Conservation (phyloP, 768 basidiomycete species). For the Amanita pallidorosea region DNA sequence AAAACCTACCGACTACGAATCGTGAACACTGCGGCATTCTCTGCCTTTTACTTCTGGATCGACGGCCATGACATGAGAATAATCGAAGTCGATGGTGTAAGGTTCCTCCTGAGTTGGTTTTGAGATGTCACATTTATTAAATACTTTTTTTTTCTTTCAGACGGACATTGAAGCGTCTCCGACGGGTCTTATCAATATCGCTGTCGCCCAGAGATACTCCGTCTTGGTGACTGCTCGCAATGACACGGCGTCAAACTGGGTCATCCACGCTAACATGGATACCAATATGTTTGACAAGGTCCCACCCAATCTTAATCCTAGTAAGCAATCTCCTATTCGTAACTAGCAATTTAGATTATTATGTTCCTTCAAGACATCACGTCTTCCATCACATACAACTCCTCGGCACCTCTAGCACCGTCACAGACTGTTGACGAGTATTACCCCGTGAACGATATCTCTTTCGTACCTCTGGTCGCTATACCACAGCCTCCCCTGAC, state of each 20-base stretch:
- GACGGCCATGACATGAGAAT: constrained; percentile 81
- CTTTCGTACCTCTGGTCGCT: constrained; percentile 50
- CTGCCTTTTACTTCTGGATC: constrained; percentile 79
- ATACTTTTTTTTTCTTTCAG: constrained; percentile 19
- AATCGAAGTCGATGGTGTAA: constrained; percentile 76
- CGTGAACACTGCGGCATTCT: constrained; percentile 71
- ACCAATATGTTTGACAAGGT: constrained; percentile 80
- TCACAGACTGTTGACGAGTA: constrained; percentile 46
- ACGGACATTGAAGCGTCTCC: constrained; percentile 69
- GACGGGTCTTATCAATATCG: constrained; percentile 60
- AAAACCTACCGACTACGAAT: constrained; percentile 87
- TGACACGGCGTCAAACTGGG: constrained; percentile 77
- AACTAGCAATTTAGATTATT: background rate
- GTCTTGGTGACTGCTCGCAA: constrained; percentile 87
- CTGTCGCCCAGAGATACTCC: constrained; percentile 90
- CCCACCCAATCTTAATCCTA: constrained; percentile 63
- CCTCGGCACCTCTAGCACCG: constrained; percentile 39
- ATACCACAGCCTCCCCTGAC: constrained; percentile 41
- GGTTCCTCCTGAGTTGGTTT: constrained; percentile 13
- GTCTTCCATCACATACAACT: constrained; percentile 67
- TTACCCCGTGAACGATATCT: constrained; percentile 52
- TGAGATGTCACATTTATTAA: background rate
- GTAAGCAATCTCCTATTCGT: constrained; percentile 27
- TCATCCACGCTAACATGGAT: constrained; percentile 88
- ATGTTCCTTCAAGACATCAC: constrained; percentile 56